phyloP scores from a whole-genome alignment of 1,284 basidiomycete genomes.

The Leccinum pseudoinsigne region DNA sequence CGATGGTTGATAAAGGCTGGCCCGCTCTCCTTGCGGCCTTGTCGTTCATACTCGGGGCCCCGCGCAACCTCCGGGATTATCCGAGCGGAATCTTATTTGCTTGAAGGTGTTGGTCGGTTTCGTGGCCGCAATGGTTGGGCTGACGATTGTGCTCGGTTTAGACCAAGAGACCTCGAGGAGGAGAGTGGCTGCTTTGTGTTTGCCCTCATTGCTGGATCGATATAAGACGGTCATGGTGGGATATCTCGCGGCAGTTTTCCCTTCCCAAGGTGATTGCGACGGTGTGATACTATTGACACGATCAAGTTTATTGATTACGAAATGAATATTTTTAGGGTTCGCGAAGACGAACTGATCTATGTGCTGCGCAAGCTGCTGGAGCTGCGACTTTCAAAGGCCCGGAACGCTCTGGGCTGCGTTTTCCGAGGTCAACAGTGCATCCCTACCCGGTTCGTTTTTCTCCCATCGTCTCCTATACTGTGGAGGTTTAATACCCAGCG shows the following conservation, averaged over 20 bases:
- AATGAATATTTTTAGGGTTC: slow-evolving; percentile 47
- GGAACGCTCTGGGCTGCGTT: slow-evolving; percentile 76
- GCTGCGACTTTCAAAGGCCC: slow-evolving; percentile 59
- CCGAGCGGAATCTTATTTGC: slow-evolving; percentile 89
- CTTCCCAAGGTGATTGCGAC: slow-evolving; percentile 65
- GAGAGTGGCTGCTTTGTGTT: slow-evolving; percentile 67
- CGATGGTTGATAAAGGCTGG: slow-evolving; percentile 87
- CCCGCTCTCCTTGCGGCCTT: slow-evolving; percentile 88
- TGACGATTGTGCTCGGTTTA: slow-evolving; percentile 27
- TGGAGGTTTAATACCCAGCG: neutral
- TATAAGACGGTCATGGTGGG: slow-evolving; percentile 67
- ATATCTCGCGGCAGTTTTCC: slow-evolving; percentile 53
- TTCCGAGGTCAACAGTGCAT: slow-evolving; percentile 52
- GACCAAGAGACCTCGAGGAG: slow-evolving; percentile 59
- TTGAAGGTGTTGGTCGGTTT: slow-evolving; percentile 73
- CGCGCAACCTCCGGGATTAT: slow-evolving; percentile 69
- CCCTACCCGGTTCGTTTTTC: slow-evolving; percentile 52
- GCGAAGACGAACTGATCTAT: slow-evolving; percentile 90
- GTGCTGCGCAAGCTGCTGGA: slow-evolving; percentile 76
- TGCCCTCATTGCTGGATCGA: slow-evolving; percentile 73
- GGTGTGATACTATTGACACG: neutral
- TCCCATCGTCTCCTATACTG: neutral
- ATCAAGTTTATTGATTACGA: neutral
- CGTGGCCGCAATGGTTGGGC: neutral
- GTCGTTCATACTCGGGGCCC: slow-evolving; percentile 64